Evolutionary conservation across 2,329 filamentous ascomycete genomes (phyloP).

Genomic region (Verticillium isaacii): DNA sequence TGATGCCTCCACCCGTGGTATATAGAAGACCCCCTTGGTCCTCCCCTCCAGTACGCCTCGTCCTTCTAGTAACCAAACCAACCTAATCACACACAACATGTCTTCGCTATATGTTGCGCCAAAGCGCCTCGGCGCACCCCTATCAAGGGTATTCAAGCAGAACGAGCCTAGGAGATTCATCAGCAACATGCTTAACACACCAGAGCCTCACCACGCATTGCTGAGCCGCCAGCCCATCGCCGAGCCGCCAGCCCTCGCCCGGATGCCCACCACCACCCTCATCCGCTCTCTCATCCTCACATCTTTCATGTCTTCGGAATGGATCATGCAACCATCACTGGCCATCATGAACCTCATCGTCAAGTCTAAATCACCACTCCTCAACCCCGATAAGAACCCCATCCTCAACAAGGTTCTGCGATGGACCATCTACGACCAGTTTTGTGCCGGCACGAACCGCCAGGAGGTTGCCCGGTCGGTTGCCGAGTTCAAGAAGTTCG

Average conservation of each 20-base stretch:
- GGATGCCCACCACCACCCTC: conserved; percentile 16
- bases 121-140: not conserved
- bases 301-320: conserved; percentile 20
- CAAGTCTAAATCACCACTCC: conserved; percentile 14
- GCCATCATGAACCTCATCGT: conserved; percentile 17
- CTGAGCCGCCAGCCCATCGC: not conserved
- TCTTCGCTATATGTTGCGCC: not conserved
- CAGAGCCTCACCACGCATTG: not conserved
- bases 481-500: conserved; percentile 38
- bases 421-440: conserved; percentile 49
- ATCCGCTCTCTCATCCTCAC: conserved; percentile 20
- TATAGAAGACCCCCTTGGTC: not conserved
- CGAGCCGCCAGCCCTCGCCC: conserved; percentile 5
- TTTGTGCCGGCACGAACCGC: conserved; percentile 48
- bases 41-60: not conserved
- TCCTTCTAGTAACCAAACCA: not conserved
- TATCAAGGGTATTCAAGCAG: not conserved
- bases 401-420: conserved; percentile 41
- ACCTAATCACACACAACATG: not conserved
- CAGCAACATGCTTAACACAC: not conserved
- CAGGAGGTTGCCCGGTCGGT: conserved; percentile 39
- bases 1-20: not conserved
- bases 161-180: not conserved
- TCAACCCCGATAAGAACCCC: conserved; percentile 45
- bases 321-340: conserved; percentile 18